phyloP scores from a whole-genome alignment of 768 basidiomycete species.

The Hemileccinum rubropunctum region DNA sequence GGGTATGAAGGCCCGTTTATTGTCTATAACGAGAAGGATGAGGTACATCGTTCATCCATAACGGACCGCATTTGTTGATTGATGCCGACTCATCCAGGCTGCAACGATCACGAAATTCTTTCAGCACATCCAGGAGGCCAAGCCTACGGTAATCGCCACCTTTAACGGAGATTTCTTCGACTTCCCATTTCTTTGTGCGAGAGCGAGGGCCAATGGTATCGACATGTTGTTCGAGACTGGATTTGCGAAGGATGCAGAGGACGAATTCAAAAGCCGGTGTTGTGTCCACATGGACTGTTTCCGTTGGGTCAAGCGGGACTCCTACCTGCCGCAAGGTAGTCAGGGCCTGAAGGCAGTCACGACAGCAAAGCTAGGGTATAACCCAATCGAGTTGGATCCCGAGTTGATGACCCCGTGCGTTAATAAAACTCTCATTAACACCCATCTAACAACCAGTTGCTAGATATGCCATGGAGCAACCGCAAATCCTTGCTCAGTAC shows the following conservation, averaged over 20 bases:
- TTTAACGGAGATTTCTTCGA: conserved; percentile 99
- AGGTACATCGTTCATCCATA: conserved; percentile 46
- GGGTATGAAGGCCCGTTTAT: conserved; percentile 97
- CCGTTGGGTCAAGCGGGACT: conserved; percentile 99
- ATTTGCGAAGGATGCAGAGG: conserved; percentile 86
- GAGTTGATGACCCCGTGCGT: conserved; percentile 98
- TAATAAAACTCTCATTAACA: background rate
- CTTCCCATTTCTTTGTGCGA: conserved; percentile 92
- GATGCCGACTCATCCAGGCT: conserved; percentile 47
- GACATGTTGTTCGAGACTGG: conserved; percentile 97
- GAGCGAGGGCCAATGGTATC: conserved; percentile 84
- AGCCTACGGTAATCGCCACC: conserved; percentile 95
- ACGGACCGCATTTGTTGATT: background rate
- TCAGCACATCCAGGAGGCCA: conserved; percentile 88
- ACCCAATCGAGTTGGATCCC: conserved; percentile 95
- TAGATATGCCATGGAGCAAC: conserved; percentile 95
- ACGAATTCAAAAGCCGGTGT: conserved; percentile 89
- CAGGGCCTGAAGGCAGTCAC: conserved; percentile 99
- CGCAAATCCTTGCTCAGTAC: conserved; percentile 92
- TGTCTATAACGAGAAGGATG: conserved; percentile 91
- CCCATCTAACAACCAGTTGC: background rate
- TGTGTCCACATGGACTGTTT: conserved; percentile 99
- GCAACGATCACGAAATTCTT: conserved; percentile 86
- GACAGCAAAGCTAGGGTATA: conserved; percentile 91
- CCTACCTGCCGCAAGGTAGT: conserved; percentile 96